A percentile compares a stretch with the other conserved stretches of the same genome.
phyloP scores from a whole-genome alignment of 2,329 filamentous ascomycete genomes.

The Trichoderma hamatum region DNA sequence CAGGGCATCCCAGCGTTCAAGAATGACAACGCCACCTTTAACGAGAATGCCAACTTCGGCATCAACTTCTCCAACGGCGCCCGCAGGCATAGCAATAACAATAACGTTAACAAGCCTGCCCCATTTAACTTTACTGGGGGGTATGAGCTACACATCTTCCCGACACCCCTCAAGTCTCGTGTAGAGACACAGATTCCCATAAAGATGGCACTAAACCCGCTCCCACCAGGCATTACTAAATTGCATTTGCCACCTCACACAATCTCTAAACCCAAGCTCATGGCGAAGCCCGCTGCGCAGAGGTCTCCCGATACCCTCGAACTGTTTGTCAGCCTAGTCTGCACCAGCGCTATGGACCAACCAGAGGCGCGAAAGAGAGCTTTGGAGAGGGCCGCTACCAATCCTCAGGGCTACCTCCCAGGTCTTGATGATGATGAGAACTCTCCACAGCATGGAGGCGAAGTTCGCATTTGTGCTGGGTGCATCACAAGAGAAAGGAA shows the following conservation, averaged over 20 bases:
- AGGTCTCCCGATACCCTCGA: conserved; percentile 75
- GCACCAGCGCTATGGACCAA: conserved; percentile 87
- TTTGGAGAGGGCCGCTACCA: conserved; percentile 56
- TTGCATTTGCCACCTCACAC: conserved; percentile 87
- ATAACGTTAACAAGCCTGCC: conserved; percentile 30
- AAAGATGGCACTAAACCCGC: conserved; percentile 73
- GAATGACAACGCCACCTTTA: background rate
- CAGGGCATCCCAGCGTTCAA: background rate
- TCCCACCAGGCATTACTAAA: conserved; percentile 75
- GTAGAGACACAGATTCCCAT: conserved; percentile 97
- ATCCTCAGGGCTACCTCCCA: conserved; percentile 44
- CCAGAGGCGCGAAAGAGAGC: conserved; percentile 68
- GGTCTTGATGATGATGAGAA: conserved; percentile 62
- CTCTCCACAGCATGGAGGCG: conserved; percentile 84
- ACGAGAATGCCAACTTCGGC: background rate
- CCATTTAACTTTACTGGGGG: conserved; percentile 39
- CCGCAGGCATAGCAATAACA: conserved; percentile 35
- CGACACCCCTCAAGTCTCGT: conserved; percentile 78
- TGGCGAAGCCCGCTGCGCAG: conserved; percentile 71
- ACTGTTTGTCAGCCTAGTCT: conserved; percentile 80
- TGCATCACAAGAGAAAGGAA: conserved; percentile 92
- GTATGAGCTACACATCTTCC: conserved; percentile 61
- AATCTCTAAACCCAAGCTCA: conserved; percentile 90
- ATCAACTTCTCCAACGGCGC: background rate
- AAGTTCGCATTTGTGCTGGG: conserved; percentile 87